phyloP scores from a whole-genome alignment of 768 basidiomycete genomes.

The Mycena metata region DNA sequence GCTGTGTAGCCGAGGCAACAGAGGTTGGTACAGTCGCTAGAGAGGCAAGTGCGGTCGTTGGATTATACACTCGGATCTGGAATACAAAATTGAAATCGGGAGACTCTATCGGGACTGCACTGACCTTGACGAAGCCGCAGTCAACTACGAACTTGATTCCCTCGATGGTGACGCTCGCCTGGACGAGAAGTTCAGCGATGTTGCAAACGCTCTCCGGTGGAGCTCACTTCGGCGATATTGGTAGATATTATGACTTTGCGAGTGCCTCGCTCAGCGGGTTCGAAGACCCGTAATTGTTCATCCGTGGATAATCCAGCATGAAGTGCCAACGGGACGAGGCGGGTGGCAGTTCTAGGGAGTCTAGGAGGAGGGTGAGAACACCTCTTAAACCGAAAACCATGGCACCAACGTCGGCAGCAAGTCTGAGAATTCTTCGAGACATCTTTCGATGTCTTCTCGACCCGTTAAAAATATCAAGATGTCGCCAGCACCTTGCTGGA shows the following conservation, averaged over 20 bases:
- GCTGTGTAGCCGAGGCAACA: conserved; percentile 89
- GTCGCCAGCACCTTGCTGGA: conserved; percentile 86
- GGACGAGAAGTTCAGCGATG: not conserved
- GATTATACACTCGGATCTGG: conserved; percentile 92
- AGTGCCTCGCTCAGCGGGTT: conserved; percentile 76
- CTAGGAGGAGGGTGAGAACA: conserved; percentile 46
- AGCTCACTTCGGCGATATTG: conserved; percentile 91
- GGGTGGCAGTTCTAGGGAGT: conserved; percentile 66
- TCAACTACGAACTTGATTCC: conserved; percentile 96
- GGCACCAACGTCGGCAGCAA: conserved; percentile 71
- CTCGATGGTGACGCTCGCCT: conserved; percentile 98
- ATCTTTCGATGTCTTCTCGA: conserved; percentile 95
- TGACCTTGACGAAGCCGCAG: conserved; percentile 94
- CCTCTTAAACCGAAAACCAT: not conserved
- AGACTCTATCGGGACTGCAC: conserved; percentile 7
- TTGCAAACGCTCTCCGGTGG: not conserved
- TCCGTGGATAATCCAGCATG: conserved; percentile 91
- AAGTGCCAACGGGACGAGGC: conserved; percentile 78
- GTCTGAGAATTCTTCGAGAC: conserved; percentile 84
- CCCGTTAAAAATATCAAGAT: conserved; percentile 96
- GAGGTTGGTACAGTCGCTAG: conserved; percentile 89
- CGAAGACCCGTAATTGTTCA: conserved; percentile 91
- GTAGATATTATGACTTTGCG: conserved; percentile 95
- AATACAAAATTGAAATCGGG: conserved; percentile 2
- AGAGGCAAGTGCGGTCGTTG: conserved; percentile 86